Conservation (phyloP, 2,329 filamentous ascomycete genomes). For the Cryphonectria radicalis region DNA sequence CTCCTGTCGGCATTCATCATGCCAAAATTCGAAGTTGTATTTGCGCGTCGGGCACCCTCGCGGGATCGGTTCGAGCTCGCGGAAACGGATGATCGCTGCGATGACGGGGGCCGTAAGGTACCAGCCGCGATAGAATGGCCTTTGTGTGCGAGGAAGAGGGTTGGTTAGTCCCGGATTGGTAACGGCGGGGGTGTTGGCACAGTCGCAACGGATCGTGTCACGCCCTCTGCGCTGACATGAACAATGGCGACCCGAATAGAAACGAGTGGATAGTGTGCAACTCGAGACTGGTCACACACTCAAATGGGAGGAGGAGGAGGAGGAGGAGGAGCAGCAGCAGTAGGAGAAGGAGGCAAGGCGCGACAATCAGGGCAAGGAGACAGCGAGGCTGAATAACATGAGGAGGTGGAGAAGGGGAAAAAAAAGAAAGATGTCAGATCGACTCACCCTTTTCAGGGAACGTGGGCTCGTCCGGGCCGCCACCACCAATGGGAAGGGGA, state of each 20-base stretch:
- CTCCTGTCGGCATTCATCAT: conserved; percentile 77
- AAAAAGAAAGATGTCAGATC: conserved; percentile 15
- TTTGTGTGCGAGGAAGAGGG: conserved; percentile 32
- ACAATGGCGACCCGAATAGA: background rate
- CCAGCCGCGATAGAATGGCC: conserved; percentile 45
- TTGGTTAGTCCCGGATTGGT: conserved; percentile 33
- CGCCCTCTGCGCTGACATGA: conserved; percentile 3
- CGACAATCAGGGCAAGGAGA: background rate
- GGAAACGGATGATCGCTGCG: conserved; percentile 46
- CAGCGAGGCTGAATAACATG: background rate
- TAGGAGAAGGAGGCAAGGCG: background rate
- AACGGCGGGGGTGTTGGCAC: conserved; percentile 16
- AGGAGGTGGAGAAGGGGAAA: conserved; percentile 6
- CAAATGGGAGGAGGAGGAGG: background rate
- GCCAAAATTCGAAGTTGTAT: conserved; percentile 56
- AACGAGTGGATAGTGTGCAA: conserved; percentile 4
- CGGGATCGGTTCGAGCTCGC: conserved; percentile 43
- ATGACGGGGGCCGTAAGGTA: conserved; percentile 41
- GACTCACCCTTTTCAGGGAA: conserved; percentile 43
- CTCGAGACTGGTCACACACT: background rate
- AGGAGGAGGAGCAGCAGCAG: background rate
- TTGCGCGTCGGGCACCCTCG: conserved; percentile 42
- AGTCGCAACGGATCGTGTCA: conserved; percentile 3
- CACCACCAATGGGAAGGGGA: conserved; percentile 15
- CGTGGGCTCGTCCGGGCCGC: conserved; percentile 32